Percentiles rank a stretch among this genome's conserved stretches.
These are phyloP conservation scores for Flaveria robusta DNA, from an alignment of 129 eudicot species.

Conservation along the genomic window DNA sequence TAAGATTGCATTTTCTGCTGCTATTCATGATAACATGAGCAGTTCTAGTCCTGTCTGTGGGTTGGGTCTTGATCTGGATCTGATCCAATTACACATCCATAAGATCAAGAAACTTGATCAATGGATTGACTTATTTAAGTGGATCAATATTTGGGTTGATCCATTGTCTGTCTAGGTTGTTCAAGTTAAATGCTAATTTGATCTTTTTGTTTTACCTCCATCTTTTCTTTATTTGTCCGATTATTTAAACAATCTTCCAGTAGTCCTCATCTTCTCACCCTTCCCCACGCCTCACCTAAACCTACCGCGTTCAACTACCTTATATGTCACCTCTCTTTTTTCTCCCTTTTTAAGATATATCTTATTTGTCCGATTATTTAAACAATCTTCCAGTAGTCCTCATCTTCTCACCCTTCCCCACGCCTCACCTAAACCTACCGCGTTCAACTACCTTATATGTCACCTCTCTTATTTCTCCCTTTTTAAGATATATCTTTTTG, in stretches of 20 bases:
- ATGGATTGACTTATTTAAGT: background rate
- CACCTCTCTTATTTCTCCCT: background rate
- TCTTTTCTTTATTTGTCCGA: background rate
- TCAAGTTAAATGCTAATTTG: background rate
- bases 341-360: background rate
- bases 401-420: background rate
- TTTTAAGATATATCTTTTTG: background rate
- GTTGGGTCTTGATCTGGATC: slow-evolving; percentile 9
- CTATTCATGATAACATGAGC: slow-evolving; percentile 31
- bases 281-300: background rate
- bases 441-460: background rate
- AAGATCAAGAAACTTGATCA: slow-evolving; percentile 7
- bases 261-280: background rate
- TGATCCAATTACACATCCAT: background rate
- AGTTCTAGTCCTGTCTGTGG: slow-evolving; percentile 2
- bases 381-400: background rate
- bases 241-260: background rate
- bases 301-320: background rate
- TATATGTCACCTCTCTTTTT: background rate
- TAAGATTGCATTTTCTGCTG: slow-evolving; percentile 34
- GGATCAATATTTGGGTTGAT: background rate
- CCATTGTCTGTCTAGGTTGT: background rate
- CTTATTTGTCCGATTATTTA: background rate
- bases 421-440: background rate
- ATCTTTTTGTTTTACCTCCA: background rate